Evolutionary conservation across 768 basidiomycete genomes (phyloP).

Genomic region (Tylopilus plumbeoviolaceoides): DNA sequence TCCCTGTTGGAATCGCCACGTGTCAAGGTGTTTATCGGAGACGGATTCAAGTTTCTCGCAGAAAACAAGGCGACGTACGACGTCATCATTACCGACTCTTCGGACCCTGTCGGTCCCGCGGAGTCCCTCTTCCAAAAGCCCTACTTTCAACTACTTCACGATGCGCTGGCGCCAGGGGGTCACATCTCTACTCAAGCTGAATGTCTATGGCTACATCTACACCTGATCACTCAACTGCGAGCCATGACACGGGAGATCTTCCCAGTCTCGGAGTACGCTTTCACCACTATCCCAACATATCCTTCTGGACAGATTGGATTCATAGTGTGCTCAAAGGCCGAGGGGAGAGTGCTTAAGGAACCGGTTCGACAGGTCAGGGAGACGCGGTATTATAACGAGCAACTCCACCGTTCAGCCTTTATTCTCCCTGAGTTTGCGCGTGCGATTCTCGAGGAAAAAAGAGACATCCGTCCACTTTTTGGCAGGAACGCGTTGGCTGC

Average conservation of each 20-base stretch:
- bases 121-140: constrained; percentile 93
- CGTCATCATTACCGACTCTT: constrained; percentile 97
- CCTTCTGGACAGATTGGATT: constrained; percentile 99
- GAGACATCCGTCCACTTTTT: constrained; percentile 68
- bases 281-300: constrained; percentile 95
- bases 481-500: constrained; percentile 55
- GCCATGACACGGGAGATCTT: constrained; percentile 70
- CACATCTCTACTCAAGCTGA: constrained; percentile 95
- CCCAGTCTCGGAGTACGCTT: constrained; percentile 83
- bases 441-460: constrained; percentile 66
- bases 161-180: constrained; percentile 85
- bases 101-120: constrained; percentile 97
- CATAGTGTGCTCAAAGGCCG: constrained; percentile 80
- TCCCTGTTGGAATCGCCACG: constrained; percentile 70
- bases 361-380: constrained; percentile 67
- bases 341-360: constrained; percentile 60
- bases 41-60: constrained; percentile 94
- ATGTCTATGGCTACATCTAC: constrained; percentile 90
- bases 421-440: constrained; percentile 88
- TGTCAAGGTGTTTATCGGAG: constrained; percentile 84
- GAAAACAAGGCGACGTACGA: constrained; percentile 88
- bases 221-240: constrained; percentile 75
- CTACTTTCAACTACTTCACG: constrained; percentile 92
- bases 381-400: constrained; percentile 82
- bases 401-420: constrained; percentile 80